These are phyloP conservation scores for Exobasidium cylindrosporum DNA, from an alignment of 1,284 basidiomycete genomes.

Conservation along the genomic window DNA sequence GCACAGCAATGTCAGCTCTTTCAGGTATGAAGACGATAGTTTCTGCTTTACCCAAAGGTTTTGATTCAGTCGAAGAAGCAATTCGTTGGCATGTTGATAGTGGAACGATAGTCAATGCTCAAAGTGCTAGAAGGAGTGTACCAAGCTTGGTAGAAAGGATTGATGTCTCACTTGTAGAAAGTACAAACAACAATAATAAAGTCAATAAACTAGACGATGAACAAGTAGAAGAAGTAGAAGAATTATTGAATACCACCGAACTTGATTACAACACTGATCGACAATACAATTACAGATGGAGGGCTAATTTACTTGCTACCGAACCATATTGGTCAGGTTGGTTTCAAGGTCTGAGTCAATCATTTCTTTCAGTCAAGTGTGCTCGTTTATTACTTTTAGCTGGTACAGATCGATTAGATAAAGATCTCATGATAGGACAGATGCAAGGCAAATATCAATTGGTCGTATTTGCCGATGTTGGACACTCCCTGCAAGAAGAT, in stretches of 20 bases:
- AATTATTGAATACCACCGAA: neutral
- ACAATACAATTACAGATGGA: conserved; percentile 61
- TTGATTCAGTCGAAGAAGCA: conserved; percentile 75
- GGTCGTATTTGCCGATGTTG: conserved; percentile 77
- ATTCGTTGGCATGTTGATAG: conserved; percentile 83
- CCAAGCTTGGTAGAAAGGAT: conserved; percentile 33
- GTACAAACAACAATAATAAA: neutral
- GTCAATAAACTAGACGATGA: conserved; percentile 14
- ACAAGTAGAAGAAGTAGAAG: conserved; percentile 7
- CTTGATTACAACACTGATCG: conserved; percentile 42
- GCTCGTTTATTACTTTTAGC: conserved; percentile 85
- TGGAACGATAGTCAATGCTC: conserved; percentile 43
- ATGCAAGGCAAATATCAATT: conserved; percentile 96
- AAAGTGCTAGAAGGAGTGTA: conserved; percentile 50
- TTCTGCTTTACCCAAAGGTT: conserved; percentile 78
- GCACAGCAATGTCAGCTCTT: conserved; percentile 88
- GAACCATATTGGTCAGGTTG: conserved; percentile 90
- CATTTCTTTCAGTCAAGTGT: conserved; percentile 72
- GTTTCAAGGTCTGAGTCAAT: conserved; percentile 77
- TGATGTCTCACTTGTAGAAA: neutral
- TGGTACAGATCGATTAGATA: conserved; percentile 87
- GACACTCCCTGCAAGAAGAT: conserved; percentile 94
- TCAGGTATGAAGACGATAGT: conserved; percentile 85
- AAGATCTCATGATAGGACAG: conserved; percentile 92
- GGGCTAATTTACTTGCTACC: conserved; percentile 77